Percentiles rank a stretch among this genome's conserved stretches.
phyloP scores from a whole-genome alignment of 345 rosid genomes.

The Clarkia xantiana region DNA sequence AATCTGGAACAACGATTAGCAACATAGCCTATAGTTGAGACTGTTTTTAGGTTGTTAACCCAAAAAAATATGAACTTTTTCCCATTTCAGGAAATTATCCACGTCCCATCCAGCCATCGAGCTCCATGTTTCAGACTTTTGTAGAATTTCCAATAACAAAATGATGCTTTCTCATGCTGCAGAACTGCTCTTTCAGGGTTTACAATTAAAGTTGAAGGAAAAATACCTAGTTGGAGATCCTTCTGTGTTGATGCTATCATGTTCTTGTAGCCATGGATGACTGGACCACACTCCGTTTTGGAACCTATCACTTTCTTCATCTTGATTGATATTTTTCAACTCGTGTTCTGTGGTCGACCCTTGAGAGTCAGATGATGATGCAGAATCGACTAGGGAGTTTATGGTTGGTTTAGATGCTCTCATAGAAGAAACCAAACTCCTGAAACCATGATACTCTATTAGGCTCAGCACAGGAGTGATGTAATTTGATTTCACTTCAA shows the following conservation, averaged over 20 bases:
- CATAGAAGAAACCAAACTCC: constrained; percentile 63
- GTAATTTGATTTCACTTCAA: not conserved
- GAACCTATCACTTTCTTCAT: constrained; percentile 24
- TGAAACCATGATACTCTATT: constrained; percentile 11
- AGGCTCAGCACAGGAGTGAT: not conserved
- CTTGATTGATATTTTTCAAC: too few relatives aligned
- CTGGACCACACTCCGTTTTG: constrained; percentile 59
- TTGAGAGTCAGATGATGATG: constrained; percentile 8
- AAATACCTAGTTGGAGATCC: not conserved
- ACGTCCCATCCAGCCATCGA: not conserved
- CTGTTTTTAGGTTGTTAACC: too few relatives aligned
- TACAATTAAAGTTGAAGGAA: not conserved
- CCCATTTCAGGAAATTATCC: too few relatives aligned
- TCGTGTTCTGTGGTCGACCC: too few relatives aligned
- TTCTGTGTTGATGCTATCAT: not conserved
- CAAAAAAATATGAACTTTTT: too few relatives aligned
- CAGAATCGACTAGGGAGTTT: constrained; percentile 18
- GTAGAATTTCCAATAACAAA: not conserved
- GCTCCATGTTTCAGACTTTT: constrained; percentile 3
- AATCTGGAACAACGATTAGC: too few relatives aligned
- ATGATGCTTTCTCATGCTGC: too few relatives aligned
- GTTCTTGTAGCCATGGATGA: constrained; percentile 32
- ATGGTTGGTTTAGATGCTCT: constrained; percentile 39
- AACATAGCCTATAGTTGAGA: too few relatives aligned
- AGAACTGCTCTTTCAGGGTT: too few relatives aligned